Percentiles rank a stretch among this genome's conserved stretches.
phyloP scores from a whole-genome alignment of 116 monocot genomes.

The Zostera marina region DNA sequence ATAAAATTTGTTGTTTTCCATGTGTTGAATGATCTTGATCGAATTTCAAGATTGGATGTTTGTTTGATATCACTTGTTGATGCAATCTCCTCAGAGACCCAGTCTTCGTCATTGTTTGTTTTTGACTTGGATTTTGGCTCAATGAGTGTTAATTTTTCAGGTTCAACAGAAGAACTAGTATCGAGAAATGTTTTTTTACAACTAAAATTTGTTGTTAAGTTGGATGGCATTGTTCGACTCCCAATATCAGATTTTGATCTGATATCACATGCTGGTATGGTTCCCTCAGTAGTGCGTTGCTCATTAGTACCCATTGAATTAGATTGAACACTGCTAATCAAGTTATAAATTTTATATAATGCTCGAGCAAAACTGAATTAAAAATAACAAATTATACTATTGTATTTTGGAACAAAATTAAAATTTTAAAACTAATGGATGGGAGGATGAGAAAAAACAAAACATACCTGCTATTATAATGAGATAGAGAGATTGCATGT shows the following conservation, averaged over 20 bases:
- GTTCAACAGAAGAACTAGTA: constrained; percentile 13
- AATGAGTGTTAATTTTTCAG: constrained; percentile 16
- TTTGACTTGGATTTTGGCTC: no score
- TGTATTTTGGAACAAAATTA: background rate
- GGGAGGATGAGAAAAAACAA: background rate
- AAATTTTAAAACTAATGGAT: background rate
- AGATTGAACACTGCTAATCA: constrained; percentile 26
- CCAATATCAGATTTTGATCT: constrained; percentile 37
- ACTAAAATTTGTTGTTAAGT: constrained; percentile 34
- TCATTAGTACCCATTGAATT: constrained; percentile 38
- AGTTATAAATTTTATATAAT: background rate
- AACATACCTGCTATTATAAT: constrained; percentile 22
- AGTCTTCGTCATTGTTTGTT: constrained; percentile 16
- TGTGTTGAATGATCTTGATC: constrained; percentile 46
- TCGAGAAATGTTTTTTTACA: constrained; percentile 28
- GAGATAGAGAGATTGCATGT: constrained; percentile 16
- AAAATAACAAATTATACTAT: background rate
- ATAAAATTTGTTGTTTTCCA: constrained; percentile 19
- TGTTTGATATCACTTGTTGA: constrained; percentile 26
- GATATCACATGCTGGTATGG: constrained; percentile 26
- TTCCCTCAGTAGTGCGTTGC: constrained; percentile 28
- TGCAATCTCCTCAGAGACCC: constrained; percentile 28
- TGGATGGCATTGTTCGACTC: constrained; percentile 43
- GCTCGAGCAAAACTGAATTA: background rate
- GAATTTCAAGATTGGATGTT: constrained; percentile 39